Percentiles rank a stretch among this genome's conserved stretches.
phyloP scores from a whole-genome alignment of 352 stramenopile species.

The Globisporangium cederbergense region DNA sequence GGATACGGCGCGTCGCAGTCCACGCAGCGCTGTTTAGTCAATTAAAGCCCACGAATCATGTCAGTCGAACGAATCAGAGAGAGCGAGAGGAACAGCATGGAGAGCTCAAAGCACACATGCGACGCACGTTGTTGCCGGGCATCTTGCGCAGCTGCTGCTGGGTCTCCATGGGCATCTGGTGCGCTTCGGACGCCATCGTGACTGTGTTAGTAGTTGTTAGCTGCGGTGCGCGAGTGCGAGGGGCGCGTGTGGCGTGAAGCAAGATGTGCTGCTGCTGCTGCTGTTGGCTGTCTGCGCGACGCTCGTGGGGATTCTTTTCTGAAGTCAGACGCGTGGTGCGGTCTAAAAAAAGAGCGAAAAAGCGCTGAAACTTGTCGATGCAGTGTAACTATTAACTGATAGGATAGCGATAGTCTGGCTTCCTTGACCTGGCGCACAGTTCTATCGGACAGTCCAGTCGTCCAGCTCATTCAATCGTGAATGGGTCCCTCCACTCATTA shows the following conservation, averaged over 20 bases:
- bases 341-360: constrained; percentile 5
- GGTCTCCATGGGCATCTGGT: constrained; percentile 84
- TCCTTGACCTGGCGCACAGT: too few relatives aligned
- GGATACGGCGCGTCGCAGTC: constrained; percentile 94
- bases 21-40: constrained; percentile 73
- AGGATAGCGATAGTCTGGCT: too few relatives aligned
- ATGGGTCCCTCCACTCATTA: not conserved
- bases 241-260: not conserved
- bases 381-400: not conserved
- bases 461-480: not conserved
- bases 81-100: not conserved
- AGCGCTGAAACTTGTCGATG: constrained; percentile 4
- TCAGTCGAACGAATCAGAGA: not conserved
- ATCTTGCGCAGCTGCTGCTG: constrained; percentile 83
- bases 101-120: not conserved
- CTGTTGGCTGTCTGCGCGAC: constrained; percentile 1
- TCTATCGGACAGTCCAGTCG: too few relatives aligned
- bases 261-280: not conserved
- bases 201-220: not conserved
- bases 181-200: constrained; percentile 33
- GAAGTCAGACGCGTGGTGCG: not conserved
- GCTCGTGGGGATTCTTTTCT: constrained; percentile 1
- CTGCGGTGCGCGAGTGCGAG: not conserved
- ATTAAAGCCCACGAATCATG: not conserved
- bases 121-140: constrained; percentile 79